phyloP scores from a whole-genome alignment of 2,329 filamentous ascomycete species.

The Nannizziopsis barbatae region DNA sequence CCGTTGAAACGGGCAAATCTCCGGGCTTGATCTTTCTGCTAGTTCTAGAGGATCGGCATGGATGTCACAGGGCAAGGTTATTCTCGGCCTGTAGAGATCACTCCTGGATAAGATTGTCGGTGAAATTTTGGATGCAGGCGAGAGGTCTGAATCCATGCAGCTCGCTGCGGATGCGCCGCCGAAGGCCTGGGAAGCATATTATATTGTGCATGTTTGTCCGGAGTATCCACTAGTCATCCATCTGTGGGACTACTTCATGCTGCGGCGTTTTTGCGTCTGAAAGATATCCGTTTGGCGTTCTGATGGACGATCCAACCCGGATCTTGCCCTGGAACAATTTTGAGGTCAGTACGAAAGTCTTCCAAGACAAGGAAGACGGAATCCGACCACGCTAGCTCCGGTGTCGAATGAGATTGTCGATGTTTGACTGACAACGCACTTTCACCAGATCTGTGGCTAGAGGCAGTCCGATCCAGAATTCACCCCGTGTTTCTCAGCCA shows the following conservation, averaged over 20 bases:
- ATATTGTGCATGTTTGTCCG: not conserved
- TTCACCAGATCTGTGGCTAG: slow-evolving; percentile 5
- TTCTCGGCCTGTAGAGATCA: not conserved
- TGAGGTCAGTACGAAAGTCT: too few relatives aligned
- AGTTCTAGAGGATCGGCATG: slow-evolving; percentile 1
- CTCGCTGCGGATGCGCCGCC: not conserved
- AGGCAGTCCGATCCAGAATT: slow-evolving; percentile 10
- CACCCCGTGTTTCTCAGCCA: not conserved
- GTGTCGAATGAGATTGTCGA: not conserved
- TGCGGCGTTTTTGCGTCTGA: too few relatives aligned
- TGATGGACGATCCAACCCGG: too few relatives aligned
- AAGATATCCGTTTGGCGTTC: too few relatives aligned
- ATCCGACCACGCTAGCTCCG: not conserved
- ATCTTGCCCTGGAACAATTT: too few relatives aligned
- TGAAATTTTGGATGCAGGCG: not conserved
- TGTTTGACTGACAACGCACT: not conserved
- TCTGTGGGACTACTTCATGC: too few relatives aligned
- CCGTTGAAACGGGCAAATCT: slow-evolving; percentile 1
- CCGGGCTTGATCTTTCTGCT: not conserved
- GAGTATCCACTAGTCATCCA: too few relatives aligned
- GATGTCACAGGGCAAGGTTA: slow-evolving; percentile 1
- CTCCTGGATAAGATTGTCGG: not conserved
- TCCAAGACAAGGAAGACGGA: too few relatives aligned
- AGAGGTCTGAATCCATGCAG: not conserved
- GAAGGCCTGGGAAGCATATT: too few relatives aligned